Evolutionary conservation across 2,329 filamentous ascomycete species (phyloP), one percentile per base, ranked within the genome.

Genomic region (Calonectria pauciramosa): DNA sequence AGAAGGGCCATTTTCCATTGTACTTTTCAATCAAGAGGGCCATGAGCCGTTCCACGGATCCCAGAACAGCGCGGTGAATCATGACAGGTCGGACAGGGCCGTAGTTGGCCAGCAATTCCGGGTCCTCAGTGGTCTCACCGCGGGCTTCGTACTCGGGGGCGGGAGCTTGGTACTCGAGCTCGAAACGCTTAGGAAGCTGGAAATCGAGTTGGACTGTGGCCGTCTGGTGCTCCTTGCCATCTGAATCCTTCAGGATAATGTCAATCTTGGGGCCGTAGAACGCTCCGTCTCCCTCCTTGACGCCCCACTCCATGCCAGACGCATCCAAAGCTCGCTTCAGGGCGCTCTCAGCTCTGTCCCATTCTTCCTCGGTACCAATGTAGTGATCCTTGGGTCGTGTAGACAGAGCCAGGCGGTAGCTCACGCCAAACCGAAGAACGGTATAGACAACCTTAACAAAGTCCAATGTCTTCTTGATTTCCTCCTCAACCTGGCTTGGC

Each of bases 231-330:
- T 96, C 94, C 82, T 96, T 97, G 10, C 94, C 95, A 80, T 95
- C 91, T 1, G 93, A 93, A 82, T 97, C 95, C 75, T 90, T 91
- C 59, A 98, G 85, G 49, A 97, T 92, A 56, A 98, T 94, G 82
- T 98, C 95, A 77, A 98, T 98, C 86, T 98, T 98, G 38, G 96
- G 95, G 0, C 96, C 95, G 81, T 98, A 98, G 82, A 98, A 98
- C 5, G 95, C 95, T 18, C 96, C 95, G 74, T 97, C 95, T 14
- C 95, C 95, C 80, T 93, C 90, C 76, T 96, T 96, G 72, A 96
- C 79, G 2, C 89, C 90, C 94, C 95, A 98, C 44, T 90, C 86
- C 79, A 92, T 90, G 13, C 93, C 93, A 18, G 95, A 96, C 78
- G 94, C 91, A 71, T 93, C 91, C 1, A 87, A 77, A 0, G 86